Evolutionary conservation across 257 asterid species (phyloP).

Genomic region (Nemophila menziesii): DNA sequence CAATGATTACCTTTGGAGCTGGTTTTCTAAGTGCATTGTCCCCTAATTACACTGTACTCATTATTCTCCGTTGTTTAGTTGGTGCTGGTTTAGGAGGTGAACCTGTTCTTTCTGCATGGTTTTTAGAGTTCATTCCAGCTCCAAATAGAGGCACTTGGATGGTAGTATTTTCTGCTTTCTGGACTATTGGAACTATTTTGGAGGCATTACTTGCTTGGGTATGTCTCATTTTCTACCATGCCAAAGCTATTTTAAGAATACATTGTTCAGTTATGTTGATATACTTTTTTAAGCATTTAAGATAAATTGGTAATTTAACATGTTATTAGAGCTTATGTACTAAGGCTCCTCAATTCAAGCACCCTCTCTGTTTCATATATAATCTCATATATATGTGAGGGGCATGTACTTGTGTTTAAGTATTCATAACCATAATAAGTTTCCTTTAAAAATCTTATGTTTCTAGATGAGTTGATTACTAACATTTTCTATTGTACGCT

Average conservation of each 20-base stretch:
- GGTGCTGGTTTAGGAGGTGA: constrained; percentile 65
- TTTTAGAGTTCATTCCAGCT: constrained; percentile 59
- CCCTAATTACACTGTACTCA: constrained; percentile 42
- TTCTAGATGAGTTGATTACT: no score
- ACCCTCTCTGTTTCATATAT: no score
- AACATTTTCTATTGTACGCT: no score
- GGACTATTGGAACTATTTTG: constrained; percentile 56
- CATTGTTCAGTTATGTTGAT: neutral
- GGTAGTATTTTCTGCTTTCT: constrained; percentile 56
- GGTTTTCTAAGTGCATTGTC: constrained; percentile 51
- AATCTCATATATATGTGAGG: no score
- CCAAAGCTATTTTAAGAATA: neutral
- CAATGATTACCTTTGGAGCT: constrained; percentile 40
- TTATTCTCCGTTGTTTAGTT: constrained; percentile 47
- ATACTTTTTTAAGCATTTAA: neutral
- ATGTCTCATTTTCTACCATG: constrained; percentile 7
- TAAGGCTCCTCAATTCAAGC: no score
- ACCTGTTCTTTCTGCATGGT: constrained; percentile 58
- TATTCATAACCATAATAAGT: no score
- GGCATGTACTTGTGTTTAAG: no score
- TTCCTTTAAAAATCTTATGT: no score
- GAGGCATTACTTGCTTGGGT: constrained; percentile 71
- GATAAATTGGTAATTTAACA: neutral
- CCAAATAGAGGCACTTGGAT: constrained; percentile 56
- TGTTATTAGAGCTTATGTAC: no score